Conservation (phyloP, 2,329 filamentous ascomycete genomes). For the Colletotrichum sp. region DNA sequence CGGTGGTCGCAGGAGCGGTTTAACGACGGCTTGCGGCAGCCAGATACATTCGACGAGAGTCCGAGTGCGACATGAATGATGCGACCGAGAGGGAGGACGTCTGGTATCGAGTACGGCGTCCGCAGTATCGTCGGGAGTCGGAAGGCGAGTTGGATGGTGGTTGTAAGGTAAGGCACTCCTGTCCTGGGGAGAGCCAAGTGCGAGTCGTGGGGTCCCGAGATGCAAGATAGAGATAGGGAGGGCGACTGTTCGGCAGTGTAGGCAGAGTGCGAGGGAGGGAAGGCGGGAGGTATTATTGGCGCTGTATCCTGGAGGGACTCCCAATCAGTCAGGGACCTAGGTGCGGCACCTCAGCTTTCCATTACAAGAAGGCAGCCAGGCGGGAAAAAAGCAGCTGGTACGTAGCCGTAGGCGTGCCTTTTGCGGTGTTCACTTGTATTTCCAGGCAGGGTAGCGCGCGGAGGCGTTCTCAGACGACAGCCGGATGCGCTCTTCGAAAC, state of each 20-base stretch:
- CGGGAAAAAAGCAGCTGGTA: not conserved
- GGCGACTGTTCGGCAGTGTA: not conserved
- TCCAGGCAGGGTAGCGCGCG: slow-evolving; percentile 3
- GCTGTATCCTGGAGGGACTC: not conserved
- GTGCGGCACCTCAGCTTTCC: not conserved
- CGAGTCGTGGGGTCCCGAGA: not conserved
- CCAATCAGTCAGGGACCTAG: not conserved
- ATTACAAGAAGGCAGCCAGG: not conserved
- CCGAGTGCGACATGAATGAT: slow-evolving; percentile 9
- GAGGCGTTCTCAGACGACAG: slow-evolving; percentile 20
- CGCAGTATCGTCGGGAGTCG: not conserved
- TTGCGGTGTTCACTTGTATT: not conserved
- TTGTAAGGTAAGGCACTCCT: not conserved
- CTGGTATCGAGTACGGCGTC: not conserved
- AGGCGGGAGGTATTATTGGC: not conserved
- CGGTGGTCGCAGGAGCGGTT: not conserved
- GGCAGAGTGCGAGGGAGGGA: not conserved
- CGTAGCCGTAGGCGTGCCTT: not conserved
- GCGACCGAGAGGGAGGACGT: not conserved
- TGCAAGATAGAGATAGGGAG: not conserved
- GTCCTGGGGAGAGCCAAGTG: not conserved
- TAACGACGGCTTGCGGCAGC: not conserved
- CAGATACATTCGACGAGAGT: not conserved
- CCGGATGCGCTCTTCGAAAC: slow-evolving; percentile 22
- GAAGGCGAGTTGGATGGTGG: not conserved